Percentiles rank a stretch among this genome's conserved stretches.
phyloP scores from a whole-genome alignment of 83 land plant species.

The Diphasiastrum complanatum region DNA sequence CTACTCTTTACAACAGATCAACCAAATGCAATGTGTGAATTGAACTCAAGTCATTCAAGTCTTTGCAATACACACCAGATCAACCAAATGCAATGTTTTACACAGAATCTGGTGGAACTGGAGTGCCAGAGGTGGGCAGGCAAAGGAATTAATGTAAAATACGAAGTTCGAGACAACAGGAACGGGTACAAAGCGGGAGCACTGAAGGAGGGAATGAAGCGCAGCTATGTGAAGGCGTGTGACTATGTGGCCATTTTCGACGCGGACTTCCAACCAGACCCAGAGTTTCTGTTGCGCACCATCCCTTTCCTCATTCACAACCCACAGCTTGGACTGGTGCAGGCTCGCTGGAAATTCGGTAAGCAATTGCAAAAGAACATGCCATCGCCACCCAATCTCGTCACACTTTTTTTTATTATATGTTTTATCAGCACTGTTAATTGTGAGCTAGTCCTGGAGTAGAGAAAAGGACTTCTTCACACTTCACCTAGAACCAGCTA shows the following conservation, averaged over 20 bases:
- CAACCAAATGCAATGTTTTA: neutral
- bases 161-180: slow-evolving; percentile 51
- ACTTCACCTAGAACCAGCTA: too few species aligned
- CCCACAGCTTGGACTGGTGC: slow-evolving; percentile 48
- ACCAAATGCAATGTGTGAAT: too few species aligned
- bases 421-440: too few species aligned
- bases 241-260: slow-evolving; percentile 63
- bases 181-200: slow-evolving; percentile 69
- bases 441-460: too few species aligned
- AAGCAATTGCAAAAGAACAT: too few species aligned
- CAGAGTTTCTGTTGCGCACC: slow-evolving; percentile 52
- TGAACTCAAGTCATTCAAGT: too few species aligned
- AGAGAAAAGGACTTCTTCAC: too few species aligned
- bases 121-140: slow-evolving; percentile 53
- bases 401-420: too few species aligned
- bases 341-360: slow-evolving; percentile 71
- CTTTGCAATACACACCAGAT: too few species aligned
- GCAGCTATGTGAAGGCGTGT: slow-evolving; percentile 47
- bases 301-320: slow-evolving; percentile 56
- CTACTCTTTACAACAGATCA: too few species aligned
- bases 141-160: slow-evolving; percentile 52
- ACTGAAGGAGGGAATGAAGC: slow-evolving; percentile 60
- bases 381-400: too few species aligned
- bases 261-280: slow-evolving; percentile 66
- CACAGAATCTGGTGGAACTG: slow-evolving; percentile 50